These are phyloP conservation scores for Ormosia semicastrata DNA, from an alignment of 306 rosid species.

Conservation along the genomic window DNA sequence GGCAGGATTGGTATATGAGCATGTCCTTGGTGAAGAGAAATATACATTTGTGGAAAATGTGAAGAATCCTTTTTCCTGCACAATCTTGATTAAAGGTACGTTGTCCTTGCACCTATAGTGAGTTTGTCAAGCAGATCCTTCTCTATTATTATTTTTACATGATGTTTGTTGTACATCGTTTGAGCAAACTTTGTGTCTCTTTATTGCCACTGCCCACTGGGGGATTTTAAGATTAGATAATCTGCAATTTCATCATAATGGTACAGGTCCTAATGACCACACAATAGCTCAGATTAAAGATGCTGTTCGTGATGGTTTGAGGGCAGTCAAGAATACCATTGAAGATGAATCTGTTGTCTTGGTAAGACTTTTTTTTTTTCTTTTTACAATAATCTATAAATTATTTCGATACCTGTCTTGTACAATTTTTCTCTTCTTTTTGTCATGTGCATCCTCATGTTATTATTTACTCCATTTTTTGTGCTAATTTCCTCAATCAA, in stretches of 20 bases:
- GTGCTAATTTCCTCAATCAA: background rate
- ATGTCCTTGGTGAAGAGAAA: conserved; percentile 94
- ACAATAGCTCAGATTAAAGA: conserved; percentile 98
- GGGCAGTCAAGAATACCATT: conserved; percentile 94
- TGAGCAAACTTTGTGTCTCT: background rate
- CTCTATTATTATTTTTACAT: background rate
- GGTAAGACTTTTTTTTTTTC: conserved; percentile 39
- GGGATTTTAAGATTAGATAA: conserved; percentile 17
- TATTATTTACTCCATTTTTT: background rate
- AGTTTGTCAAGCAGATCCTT: background rate
- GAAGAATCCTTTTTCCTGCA: conserved; percentile 91
- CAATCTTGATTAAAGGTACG: conserved; percentile 93
- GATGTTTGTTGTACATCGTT: background rate
- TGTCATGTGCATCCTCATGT: background rate
- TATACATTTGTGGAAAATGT: conserved; percentile 93
- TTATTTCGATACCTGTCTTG: conserved; percentile 1
- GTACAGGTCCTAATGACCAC: conserved; percentile 96
- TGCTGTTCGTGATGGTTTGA: conserved; percentile 95
- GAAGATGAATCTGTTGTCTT: conserved; percentile 92
- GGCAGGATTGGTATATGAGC: conserved; percentile 99
- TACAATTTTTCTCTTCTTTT: background rate
- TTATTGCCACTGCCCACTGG: conserved; percentile 7
- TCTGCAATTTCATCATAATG: conserved; percentile 27
- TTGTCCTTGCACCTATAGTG: background rate
- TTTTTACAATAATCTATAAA: background rate